Evolutionary conservation across 1,139 yeast species (phyloP).

Genomic region (Insectozyma bohioensis): DNA sequence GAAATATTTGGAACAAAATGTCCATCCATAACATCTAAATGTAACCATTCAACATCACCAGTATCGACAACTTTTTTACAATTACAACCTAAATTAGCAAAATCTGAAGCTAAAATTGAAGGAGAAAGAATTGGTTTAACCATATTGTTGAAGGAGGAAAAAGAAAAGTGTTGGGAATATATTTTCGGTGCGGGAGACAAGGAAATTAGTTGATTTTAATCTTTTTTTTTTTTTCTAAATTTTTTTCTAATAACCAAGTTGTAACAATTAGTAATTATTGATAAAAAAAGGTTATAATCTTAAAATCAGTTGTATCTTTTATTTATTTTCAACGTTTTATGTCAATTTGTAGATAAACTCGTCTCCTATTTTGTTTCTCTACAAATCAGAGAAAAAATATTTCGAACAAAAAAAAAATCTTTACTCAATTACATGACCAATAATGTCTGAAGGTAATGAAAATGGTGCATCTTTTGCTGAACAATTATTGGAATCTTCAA

Average conservation of each 20-base stretch:
- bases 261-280: no score
- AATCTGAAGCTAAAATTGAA: slow-evolving; percentile 91
- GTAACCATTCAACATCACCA: slow-evolving; percentile 88
- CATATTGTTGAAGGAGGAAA: slow-evolving; percentile 35
- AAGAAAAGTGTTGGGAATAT: neutral
- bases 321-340: no score
- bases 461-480: slow-evolving; percentile 75
- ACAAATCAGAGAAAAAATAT: no score
- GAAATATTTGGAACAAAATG: slow-evolving; percentile 97
- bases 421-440: neutral
- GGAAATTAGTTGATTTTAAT: no score
- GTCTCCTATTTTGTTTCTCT: no score
- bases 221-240: no score
- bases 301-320: no score
- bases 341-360: no score
- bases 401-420: neutral
- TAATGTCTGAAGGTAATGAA: slow-evolving; percentile 5
- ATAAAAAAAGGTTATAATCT: no score
- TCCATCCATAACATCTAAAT: slow-evolving; percentile 98
- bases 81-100: slow-evolving; percentile 83
- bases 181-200: neutral
- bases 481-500: slow-evolving; percentile 81
- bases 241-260: no score
- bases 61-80: slow-evolving; percentile 77
- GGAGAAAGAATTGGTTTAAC: slow-evolving; percentile 91